Base-by-base conservation (phyloP, 192 early-diverging fungal species). In the Backusella morwellensis region DNA sequence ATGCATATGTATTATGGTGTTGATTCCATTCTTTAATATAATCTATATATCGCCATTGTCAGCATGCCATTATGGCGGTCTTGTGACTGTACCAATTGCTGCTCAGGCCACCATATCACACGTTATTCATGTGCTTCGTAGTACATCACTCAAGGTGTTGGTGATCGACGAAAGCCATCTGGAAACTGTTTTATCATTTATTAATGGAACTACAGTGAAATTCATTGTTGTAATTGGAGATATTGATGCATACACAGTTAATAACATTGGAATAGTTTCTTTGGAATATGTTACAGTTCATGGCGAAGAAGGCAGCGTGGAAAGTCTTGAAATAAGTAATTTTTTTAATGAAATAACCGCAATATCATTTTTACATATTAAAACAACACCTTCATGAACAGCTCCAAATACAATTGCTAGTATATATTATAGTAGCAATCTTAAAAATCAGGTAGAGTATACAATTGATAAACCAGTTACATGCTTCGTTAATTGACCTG, bases 41-140 rank as follows among this genome's bases (percentile, higher is more conserved):
- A 44, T 12, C 38, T 40, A 40, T 50, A 50, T 50, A 50, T 63
- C n/a, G 9, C 11, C 68, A 23, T 23, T 56, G 32, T 74, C 21
- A 74, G 73, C 54, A 26, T 78, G 77, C 41, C 77, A 78, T 35
- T 40, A 35, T 14, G 54, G 73, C 40, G 77, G 77, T 26, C 52
- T 72, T 34, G 76, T 81, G 23, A 77, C 80, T 21, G 50, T 81
- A 4, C 80, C 80, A 34, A 77, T 81, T 19, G 66, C 72, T 71
- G 75, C 76, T 56, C 77, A 74, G 56, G 52, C 80, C 35, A 74
- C 72, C 29, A 75, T 73, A n/a, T 66, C 76, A 17, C 76, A 77
- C 19, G 23, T 81, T 19, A 54, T 63, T 34, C 73, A 81, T 75
- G 72, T 81, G 17, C 35, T 78, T 40, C 56, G 50, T 14, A 68